Base-by-base conservation (phyloP, 1,284 basidiomycete genomes). In the Moesziomyces sp. region DNA sequence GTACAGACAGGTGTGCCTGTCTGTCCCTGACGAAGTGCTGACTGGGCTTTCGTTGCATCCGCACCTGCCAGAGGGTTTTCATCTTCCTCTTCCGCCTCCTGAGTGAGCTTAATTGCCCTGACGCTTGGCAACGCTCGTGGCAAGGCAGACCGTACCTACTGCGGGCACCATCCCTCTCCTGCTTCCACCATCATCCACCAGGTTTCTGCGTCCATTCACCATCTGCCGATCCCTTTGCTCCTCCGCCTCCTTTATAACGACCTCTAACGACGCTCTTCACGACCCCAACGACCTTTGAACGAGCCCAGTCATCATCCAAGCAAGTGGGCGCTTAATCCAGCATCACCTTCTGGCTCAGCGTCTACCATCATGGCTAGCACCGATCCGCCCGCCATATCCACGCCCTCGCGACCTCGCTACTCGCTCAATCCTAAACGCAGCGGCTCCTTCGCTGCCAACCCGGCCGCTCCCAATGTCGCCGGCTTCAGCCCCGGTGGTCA, bases 401-500 rank as follows among this genome's bases (percentile, higher is more conserved):
- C 72, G 8, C 72, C 72, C 0, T 74, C 72, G 2, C 62, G 72
- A 2, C 72, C 72, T 13, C 63, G 69, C 26, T 59, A 58, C 28
- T 62, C 56, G 38, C 61, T 66, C 50, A 58, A 49, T 11, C 46
- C 58, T 9, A 69, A 69, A 46, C 54, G 42, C 1, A 65, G 66
- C 30, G 61, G 58, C 21, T 51, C 66, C 16, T 59, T 74, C 35
- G 45, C 59, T 14, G 21, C 34, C 18, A 26, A 48, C 8, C 30
- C 58, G 21, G 58, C 51, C 19, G 18, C 54, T 46, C 60, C 55
- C 48, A 66, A 63, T 48, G 65, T 71, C 5, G 61, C 74, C n/a
- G 79, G 74, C 52, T 81, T 81, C 67, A 76, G 69, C 19, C 79
- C 79, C 10, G 79, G 79, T 10, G 79, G 78, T 3, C 60, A 72